These are phyloP conservation scores for Aegilops bicornis DNA, from an alignment of 176 grass and related monocot genomes.

Conservation along the genomic window DNA sequence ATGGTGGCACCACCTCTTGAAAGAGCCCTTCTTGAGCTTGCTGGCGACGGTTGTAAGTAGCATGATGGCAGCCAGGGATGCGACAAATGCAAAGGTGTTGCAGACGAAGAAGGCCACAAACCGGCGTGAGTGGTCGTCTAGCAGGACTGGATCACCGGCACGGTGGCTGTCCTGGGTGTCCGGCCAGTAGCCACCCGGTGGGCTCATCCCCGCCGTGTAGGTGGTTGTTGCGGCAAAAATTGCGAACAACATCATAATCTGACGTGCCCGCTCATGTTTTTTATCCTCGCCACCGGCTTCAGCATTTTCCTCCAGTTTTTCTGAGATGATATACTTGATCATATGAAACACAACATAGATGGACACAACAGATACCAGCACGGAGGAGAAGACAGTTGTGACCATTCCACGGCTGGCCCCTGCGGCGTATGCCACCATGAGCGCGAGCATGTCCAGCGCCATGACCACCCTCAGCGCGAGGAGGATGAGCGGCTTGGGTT, in stretches of 20 bases:
- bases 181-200: slow-evolving; percentile 47
- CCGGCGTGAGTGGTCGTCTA: slow-evolving; percentile 27
- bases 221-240: slow-evolving; percentile 36
- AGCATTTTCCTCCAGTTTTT: too few relatives aligned
- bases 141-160: slow-evolving; percentile 36
- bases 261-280: too few relatives aligned
- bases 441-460: slow-evolving; percentile 11
- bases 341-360: too few relatives aligned
- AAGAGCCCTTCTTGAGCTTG: too few relatives aligned
- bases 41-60: slow-evolving; percentile 28
- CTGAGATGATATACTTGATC: too few relatives aligned
- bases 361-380: not conserved
- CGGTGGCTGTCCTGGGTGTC: not conserved
- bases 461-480: not conserved
- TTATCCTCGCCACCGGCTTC: too few relatives aligned
- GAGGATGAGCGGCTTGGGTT: not conserved
- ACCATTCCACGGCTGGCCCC: not conserved
- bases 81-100: slow-evolving; percentile 46
- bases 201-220: slow-evolving; percentile 32
- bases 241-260: slow-evolving; percentile 37
- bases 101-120: slow-evolving; percentile 44
- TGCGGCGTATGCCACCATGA: slow-evolving; percentile 8
- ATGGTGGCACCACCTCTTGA: slow-evolving; percentile 32
- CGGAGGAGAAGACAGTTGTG: not conserved
- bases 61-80: slow-evolving; percentile 43